Conservation (phyloP, 768 basidiomycete species). For the Collybia sordida region DNA sequence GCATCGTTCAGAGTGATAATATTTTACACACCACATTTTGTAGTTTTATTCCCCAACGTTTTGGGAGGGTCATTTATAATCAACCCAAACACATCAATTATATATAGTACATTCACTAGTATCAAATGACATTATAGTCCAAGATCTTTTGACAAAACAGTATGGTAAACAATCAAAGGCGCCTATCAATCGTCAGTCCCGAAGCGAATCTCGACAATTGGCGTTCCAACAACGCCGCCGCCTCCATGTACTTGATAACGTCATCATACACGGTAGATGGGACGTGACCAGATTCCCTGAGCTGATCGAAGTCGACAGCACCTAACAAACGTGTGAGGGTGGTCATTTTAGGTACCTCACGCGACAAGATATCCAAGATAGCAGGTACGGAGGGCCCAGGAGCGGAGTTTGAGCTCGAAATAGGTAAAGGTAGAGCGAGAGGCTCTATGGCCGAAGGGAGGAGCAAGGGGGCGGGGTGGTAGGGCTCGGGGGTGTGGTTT, state of each 20-base stretch:
- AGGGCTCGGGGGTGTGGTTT: too few relatives aligned
- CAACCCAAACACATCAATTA: too few relatives aligned
- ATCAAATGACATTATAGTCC: too few relatives aligned
- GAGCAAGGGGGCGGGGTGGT: too few relatives aligned
- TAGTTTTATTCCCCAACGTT: too few relatives aligned
- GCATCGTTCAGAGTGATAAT: too few relatives aligned
- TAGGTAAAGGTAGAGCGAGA: not conserved
- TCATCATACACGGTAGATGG: not conserved
- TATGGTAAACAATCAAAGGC: too few relatives aligned
- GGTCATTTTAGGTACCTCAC: constrained; percentile 1
- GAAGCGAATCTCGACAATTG: constrained; percentile 7
- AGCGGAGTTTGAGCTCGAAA: not conserved
- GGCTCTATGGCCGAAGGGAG: not conserved
- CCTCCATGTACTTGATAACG: constrained; percentile 10
- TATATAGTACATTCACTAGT: too few relatives aligned
- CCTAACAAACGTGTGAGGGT: constrained; percentile 3
- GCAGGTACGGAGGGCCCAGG: not conserved
- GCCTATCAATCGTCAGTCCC: not conserved
- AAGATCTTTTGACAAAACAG: too few relatives aligned
- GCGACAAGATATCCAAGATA: not conserved
- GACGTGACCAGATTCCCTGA: not conserved
- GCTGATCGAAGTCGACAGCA: not conserved
- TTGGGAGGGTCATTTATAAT: too few relatives aligned
- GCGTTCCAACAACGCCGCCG: constrained; percentile 8
- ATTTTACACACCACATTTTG: too few relatives aligned